These are phyloP conservation scores for Talaromyces proteolyticus DNA, from an alignment of 495 filamentous ascomycete species.

Conservation along the genomic window DNA sequence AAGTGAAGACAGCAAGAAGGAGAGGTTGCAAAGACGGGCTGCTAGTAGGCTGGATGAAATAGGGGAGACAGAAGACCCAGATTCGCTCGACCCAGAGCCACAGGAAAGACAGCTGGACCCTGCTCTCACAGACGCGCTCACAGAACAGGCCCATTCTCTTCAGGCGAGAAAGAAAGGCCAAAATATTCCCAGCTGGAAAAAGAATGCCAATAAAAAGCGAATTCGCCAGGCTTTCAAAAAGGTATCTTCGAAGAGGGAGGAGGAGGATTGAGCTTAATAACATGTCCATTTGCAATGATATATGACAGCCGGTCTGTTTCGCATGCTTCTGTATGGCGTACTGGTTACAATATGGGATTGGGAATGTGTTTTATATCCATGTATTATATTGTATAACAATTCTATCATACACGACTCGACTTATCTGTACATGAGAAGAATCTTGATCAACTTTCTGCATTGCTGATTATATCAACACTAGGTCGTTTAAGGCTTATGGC, in stretches of 20 bases:
- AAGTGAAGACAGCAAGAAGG: slow-evolving; percentile 49
- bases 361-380: slow-evolving; percentile 8
- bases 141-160: slow-evolving; percentile 12
- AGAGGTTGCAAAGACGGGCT: slow-evolving; percentile 31
- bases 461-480: no score
- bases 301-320: no score
- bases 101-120: slow-evolving; percentile 14
- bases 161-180: slow-evolving; percentile 31
- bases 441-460: background rate
- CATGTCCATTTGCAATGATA: background rate
- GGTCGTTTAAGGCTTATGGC: no score
- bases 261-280: background rate
- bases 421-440: slow-evolving; percentile 2
- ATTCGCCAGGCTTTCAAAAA: slow-evolving; percentile 35
- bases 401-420: background rate
- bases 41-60: slow-evolving; percentile 22
- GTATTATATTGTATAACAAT: slow-evolving; percentile 8
- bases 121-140: slow-evolving; percentile 21
- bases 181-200: slow-evolving; percentile 42
- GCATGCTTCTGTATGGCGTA: slow-evolving; percentile 16
- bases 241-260: background rate
- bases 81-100: slow-evolving; percentile 9
- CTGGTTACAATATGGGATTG: slow-evolving; percentile 7
- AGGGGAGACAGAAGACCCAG: slow-evolving; percentile 15
- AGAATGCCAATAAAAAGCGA: slow-evolving; percentile 37